Percentiles rank a stretch among this genome's conserved stretches.
phyloP scores from a whole-genome alignment of 2,329 filamentous ascomycete species.

The Colletotrichum musae region DNA sequence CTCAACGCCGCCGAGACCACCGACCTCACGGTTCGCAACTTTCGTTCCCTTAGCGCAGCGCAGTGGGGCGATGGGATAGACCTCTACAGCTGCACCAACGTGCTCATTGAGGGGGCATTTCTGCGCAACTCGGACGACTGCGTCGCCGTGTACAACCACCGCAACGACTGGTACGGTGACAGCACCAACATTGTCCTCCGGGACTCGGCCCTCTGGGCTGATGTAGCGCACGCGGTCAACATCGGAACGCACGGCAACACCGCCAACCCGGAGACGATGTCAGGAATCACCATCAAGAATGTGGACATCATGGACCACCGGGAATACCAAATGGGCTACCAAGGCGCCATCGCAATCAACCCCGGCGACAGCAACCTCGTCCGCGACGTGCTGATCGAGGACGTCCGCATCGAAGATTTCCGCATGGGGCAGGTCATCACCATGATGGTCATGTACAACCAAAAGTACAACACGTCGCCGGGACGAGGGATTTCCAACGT shows the following conservation, averaged over 20 bases:
- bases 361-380: constrained; percentile 49
- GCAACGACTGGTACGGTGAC: constrained; percentile 48
- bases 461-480: constrained; percentile 50
- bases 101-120: constrained; percentile 48
- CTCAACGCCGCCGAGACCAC: constrained; percentile 37
- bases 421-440: constrained; percentile 48
- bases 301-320: constrained; percentile 53
- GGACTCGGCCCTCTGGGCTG: constrained; percentile 48
- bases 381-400: constrained; percentile 44
- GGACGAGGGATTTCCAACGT: constrained; percentile 49
- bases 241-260: constrained; percentile 54
- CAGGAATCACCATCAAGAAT: constrained; percentile 47
- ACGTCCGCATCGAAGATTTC: constrained; percentile 49
- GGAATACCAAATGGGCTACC: constrained; percentile 50
- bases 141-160: constrained; percentile 51
- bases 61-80: constrained; percentile 46
- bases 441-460: constrained; percentile 50
- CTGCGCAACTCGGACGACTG: constrained; percentile 53
- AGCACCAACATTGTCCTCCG: constrained; percentile 49
- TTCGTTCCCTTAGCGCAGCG: constrained; percentile 39
- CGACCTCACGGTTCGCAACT: constrained; percentile 38
- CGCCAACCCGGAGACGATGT: constrained; percentile 48
- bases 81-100: constrained; percentile 43
- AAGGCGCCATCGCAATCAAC: constrained; percentile 51
- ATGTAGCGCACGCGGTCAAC: constrained; percentile 51